Percentiles rank a stretch among this genome's conserved stretches.
phyloP scores from a whole-genome alignment of 805 yeast genomes.

The Candida orba region DNA sequence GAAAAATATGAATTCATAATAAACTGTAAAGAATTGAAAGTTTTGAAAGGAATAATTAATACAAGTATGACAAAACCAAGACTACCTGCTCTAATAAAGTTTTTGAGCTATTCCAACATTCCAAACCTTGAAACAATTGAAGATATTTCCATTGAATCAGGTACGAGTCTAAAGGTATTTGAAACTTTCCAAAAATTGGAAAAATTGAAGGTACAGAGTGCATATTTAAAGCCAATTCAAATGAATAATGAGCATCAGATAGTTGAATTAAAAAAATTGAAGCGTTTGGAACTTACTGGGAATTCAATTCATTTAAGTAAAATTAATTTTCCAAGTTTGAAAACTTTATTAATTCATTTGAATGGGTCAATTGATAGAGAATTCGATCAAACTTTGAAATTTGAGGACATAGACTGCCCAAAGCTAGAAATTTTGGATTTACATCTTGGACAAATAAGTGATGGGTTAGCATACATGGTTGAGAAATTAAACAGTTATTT shows the following conservation, averaged over 20 bases:
- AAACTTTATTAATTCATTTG: conserved; percentile 8
- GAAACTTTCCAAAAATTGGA: conserved; percentile 12
- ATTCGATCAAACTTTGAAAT: conserved; percentile 10
- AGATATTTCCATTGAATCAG: conserved; percentile 20
- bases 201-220: conserved; percentile 14
- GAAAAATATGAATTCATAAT: conserved; percentile 13
- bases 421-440: background rate
- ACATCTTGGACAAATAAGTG: conserved; percentile 2
- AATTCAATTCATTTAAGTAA: conserved; percentile 14
- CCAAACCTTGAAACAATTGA: conserved; percentile 14
- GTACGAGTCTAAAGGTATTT: conserved; percentile 14
- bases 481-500: background rate
- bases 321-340: conserved; percentile 9
- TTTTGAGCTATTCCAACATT: conserved; percentile 14
- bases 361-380: conserved; percentile 16
- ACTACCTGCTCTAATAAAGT: conserved; percentile 14
- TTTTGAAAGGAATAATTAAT: conserved; percentile 14
- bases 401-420: conserved; percentile 8
- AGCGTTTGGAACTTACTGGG: conserved; percentile 13
- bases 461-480: conserved; percentile 2
- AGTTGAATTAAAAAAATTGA: conserved; percentile 3
- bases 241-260: background rate
- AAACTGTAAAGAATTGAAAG: conserved; percentile 8
- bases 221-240: conserved; percentile 10
- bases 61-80: conserved; percentile 17